These are phyloP conservation scores for Fraxinus latifolia DNA, from an alignment of 305 asterid species.

Conservation along the genomic window DNA sequence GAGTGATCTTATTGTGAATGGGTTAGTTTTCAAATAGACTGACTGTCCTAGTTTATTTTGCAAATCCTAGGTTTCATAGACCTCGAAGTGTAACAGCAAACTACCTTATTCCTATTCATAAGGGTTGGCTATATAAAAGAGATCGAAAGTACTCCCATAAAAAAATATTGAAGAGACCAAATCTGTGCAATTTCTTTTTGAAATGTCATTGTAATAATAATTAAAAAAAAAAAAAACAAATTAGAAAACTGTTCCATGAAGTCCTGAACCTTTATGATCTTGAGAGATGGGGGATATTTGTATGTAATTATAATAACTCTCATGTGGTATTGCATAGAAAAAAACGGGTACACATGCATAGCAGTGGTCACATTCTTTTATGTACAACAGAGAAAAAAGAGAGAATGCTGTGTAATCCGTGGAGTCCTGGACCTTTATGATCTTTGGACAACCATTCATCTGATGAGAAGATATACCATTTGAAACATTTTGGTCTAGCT, in stretches of 20 bases:
- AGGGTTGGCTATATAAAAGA: neutral
- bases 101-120: neutral
- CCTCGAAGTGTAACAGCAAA: neutral
- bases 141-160: neutral
- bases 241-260: neutral
- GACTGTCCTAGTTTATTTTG: neutral
- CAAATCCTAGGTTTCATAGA: neutral
- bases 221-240: neutral
- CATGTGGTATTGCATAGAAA: neutral
- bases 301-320: neutral
- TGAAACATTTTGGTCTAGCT: neutral
- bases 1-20: neutral
- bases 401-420: neutral
- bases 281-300: neutral
- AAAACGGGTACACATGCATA: neutral
- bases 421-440: neutral
- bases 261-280: neutral
- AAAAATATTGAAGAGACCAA: neutral
- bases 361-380: neutral
- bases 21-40: neutral
- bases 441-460: neutral
- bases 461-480: neutral
- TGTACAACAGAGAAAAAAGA: neutral
- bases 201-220: neutral
- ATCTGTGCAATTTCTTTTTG: neutral